These are phyloP conservation scores for Avena atlantica DNA, from an alignment of 176 grass and related monocot genomes.

Conservation along the genomic window DNA sequence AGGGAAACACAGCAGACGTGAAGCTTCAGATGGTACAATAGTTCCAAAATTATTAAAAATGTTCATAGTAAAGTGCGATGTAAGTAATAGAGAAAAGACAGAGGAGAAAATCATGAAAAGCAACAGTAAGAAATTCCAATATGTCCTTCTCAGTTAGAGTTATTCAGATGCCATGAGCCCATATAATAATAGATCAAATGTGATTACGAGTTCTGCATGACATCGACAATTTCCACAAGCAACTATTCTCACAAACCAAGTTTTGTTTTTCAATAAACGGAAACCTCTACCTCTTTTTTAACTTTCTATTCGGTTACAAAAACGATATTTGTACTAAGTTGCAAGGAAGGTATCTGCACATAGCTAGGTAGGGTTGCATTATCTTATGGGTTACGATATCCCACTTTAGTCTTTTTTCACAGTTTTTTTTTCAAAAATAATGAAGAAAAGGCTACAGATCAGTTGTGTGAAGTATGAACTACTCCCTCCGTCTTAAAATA, in stretches of 20 bases:
- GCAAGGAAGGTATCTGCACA: neutral
- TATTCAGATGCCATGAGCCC: neutral
- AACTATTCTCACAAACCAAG: neutral
- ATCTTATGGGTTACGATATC: neutral
- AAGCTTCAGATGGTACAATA: neutral
- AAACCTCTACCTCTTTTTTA: neutral
- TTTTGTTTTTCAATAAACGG: neutral
- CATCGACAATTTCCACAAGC: neutral
- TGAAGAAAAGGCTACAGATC: neutral
- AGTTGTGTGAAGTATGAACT: neutral
- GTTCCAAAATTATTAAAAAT: neutral
- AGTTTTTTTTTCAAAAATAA: conserved; percentile 9
- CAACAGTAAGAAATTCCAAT: neutral
- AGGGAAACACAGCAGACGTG: neutral
- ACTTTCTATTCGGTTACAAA: neutral
- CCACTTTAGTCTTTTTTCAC: conserved; percentile 4
- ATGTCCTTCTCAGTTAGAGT: neutral
- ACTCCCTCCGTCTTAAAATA: too few species aligned
- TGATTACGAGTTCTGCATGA: neutral
- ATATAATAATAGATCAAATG: neutral
- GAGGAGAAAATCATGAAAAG: neutral
- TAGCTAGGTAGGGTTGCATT: neutral
- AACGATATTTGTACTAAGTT: neutral
- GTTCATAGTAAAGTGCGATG: neutral
- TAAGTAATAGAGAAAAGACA: neutral